Conservation (phyloP, 805 yeast genomes). For the Martiniozyma abietophila region DNA sequence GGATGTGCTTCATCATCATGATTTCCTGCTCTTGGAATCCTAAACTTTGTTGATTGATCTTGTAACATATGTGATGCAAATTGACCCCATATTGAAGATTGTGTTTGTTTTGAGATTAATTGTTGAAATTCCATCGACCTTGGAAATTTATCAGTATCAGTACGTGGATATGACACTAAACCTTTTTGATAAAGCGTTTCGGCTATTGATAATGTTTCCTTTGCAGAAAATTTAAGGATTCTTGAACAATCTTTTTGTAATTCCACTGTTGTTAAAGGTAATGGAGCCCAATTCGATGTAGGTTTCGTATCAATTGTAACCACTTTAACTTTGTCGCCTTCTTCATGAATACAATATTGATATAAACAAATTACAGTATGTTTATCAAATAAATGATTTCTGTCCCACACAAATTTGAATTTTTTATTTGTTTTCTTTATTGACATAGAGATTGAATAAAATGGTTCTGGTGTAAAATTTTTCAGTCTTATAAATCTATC, state of each 20-base stretch:
- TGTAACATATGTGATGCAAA: constrained; percentile 46
- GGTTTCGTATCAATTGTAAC: constrained; percentile 46
- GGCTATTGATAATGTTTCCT: constrained; percentile 66
- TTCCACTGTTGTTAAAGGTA: constrained; percentile 91
- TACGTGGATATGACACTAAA: constrained; percentile 89
- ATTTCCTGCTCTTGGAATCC: constrained; percentile 69
- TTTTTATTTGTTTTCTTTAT: constrained; percentile 32
- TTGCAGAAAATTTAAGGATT: constrained; percentile 69
- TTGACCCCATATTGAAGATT: constrained; percentile 55
- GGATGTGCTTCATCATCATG: constrained; percentile 97
- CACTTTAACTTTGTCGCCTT: constrained; percentile 40
- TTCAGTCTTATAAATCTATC: constrained; percentile 76
- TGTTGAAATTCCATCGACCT: constrained; percentile 57
- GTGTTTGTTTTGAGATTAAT: constrained; percentile 52
- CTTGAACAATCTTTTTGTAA: constrained; percentile 79
- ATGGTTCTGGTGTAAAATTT: constrained; percentile 63
- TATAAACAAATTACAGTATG: constrained; percentile 53
- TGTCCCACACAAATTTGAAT: constrained; percentile 57
- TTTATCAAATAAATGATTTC: constrained; percentile 66
- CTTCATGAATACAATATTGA: constrained; percentile 49
- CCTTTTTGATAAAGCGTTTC: constrained; percentile 83
- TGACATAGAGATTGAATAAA: constrained; percentile 63
- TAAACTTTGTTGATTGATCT: constrained; percentile 33
- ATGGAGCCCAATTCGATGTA: constrained; percentile 69
- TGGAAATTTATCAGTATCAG: constrained; percentile 90